Base-by-base conservation (phyloP, 148 eudicot genomes). In the Camellia lanceoleosa region DNA sequence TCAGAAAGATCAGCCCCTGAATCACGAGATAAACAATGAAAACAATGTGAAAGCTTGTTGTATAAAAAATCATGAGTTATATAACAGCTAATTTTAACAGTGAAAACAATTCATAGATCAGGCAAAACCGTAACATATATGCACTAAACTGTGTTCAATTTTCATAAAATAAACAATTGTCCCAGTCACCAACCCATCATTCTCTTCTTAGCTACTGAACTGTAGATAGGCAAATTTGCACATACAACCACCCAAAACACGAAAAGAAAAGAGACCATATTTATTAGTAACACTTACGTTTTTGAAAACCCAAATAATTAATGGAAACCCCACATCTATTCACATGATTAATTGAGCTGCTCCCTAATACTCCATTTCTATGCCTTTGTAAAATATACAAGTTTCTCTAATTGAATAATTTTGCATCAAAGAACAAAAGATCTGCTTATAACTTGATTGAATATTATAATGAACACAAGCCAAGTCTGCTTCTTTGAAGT, bases 1-100 rank as follows among this genome's bases (percentile, higher is more conserved):
- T 93, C 92, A 58, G 99, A 93, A 75, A 95, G 95, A 88, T 95
- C 97, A 83, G 99, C 99, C 83, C 98, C 98, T 95, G 86, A 80
- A 80, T 61, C 20, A 80, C 63, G 63, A 73, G 73, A 81, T 7
- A 74, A 66, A 74, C 42, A 67, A 30, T 16, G n/a, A 73, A 68
- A 30, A 20, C 62, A n/a, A 44, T 73, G 44, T 18, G 5, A 80
- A n/a, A 74, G 18, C 52, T 16, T 30, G 7, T 19, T 10, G 38
- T 5, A 14, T 11, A 43, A 3, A 38, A 74, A 68, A 15, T 42
- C 49, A 51, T 7, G 6, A 14, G 30, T 54, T 68, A 2, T 42
- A 7, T 49, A 68, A 18, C 16, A 10, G 54, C 14, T 18, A 7
- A 65, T 14, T 59, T 6, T n/a, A 38, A 3, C 54, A 52, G 68